phyloP scores from a whole-genome alignment of 495 filamentous ascomycete species.

The Aspergillus asperescens region DNA sequence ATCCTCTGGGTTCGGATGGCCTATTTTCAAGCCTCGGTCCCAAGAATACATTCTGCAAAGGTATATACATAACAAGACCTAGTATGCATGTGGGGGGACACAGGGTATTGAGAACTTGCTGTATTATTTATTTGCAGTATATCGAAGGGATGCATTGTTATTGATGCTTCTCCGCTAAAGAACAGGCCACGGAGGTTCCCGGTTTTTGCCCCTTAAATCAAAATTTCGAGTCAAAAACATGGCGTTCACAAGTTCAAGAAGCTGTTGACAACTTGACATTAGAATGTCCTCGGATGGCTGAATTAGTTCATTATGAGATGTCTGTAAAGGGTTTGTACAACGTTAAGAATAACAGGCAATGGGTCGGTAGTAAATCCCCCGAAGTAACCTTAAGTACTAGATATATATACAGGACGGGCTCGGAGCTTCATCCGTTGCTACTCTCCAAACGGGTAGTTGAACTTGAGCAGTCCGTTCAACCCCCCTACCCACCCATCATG shows the following conservation, averaged over 20 bases:
- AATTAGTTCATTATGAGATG: neutral
- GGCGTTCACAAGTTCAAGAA: neutral
- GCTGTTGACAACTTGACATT: no score
- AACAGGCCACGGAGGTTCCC: neutral
- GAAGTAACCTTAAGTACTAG: neutral
- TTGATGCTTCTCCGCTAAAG: neutral
- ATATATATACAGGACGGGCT: neutral
- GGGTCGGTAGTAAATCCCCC: no score
- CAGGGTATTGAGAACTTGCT: no score
- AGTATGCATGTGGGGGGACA: no score
- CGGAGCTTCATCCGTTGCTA: conserved; percentile 24
- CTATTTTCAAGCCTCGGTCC: no score
- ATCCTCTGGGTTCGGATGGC: no score
- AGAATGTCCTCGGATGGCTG: neutral
- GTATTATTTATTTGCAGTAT: no score
- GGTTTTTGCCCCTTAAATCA: neutral
- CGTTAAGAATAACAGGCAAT: no score
- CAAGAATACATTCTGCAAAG: no score
- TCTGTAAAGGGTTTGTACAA: neutral
- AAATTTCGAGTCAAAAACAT: neutral
- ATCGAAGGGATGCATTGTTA: no score
- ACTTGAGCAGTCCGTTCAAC: conserved; percentile 89
- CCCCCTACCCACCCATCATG: conserved; percentile 96
- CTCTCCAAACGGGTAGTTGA: conserved; percentile 96
- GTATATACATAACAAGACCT: no score